These are phyloP conservation scores for Podaxis pistillaris DNA, from an alignment of 768 basidiomycete species.

Conservation along the genomic window DNA sequence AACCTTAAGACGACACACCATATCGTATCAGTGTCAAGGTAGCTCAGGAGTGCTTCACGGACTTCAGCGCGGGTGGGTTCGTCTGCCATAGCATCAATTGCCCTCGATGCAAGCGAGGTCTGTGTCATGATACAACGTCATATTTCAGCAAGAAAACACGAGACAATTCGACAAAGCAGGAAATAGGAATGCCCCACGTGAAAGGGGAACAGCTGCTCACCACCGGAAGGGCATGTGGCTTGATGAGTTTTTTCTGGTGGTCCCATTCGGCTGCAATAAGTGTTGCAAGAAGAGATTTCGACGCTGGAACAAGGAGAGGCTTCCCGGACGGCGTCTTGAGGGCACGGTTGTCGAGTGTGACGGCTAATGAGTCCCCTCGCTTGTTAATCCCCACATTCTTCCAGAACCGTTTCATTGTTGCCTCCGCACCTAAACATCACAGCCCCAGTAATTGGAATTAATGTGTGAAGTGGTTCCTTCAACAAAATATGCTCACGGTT, in stretches of 20 bases:
- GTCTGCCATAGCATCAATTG: conserved; percentile 75
- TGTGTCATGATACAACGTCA: conserved; percentile 26
- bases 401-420: conserved; percentile 91
- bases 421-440: conserved; percentile 68
- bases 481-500: conserved; percentile 46
- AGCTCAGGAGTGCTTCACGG: conserved; percentile 67
- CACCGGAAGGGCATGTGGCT: conserved; percentile 89
- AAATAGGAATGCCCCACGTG: conserved; percentile 11
- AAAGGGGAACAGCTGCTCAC: conserved; percentile 40
- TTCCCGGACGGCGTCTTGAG: conserved; percentile 91
- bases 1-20: conserved; percentile 49
- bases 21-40: conserved; percentile 93
- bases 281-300: conserved; percentile 72
- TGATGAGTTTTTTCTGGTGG: conserved; percentile 80
- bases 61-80: conserved; percentile 58
- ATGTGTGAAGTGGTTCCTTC: neutral
- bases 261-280: conserved; percentile 98
- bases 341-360: conserved; percentile 80
- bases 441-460: neutral
- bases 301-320: conserved; percentile 63
- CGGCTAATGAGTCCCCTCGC: conserved; percentile 46
- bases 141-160: neutral
- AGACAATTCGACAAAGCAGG: neutral
- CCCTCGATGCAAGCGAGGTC: conserved; percentile 91
- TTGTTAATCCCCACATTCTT: conserved; percentile 80